phyloP scores from a whole-genome alignment of 345 rosid species.

The Camelina hispida region DNA sequence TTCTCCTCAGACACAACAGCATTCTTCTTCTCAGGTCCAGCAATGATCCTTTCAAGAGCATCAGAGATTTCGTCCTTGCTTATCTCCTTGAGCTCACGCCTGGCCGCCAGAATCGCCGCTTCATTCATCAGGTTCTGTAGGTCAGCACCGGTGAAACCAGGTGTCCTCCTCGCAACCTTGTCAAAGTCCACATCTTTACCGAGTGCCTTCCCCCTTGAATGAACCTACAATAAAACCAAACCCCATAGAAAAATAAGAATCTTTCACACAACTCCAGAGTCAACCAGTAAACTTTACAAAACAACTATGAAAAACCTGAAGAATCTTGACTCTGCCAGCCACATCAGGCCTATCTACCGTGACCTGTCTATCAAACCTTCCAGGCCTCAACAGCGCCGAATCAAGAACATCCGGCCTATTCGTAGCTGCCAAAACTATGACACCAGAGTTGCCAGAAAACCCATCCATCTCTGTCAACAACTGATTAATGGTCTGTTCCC shows the following conservation, averaged over 20 bases:
- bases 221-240: conserved; percentile 60
- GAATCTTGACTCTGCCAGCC: conserved; percentile 89
- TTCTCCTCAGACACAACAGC: conserved; percentile 95
- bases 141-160: conserved; percentile 96
- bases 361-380: conserved; percentile 91
- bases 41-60: conserved; percentile 97
- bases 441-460: conserved; percentile 84
- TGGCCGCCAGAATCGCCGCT: conserved; percentile 96
- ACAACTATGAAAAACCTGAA: conserved; percentile 61
- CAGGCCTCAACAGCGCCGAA: conserved; percentile 81
- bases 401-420: conserved; percentile 90
- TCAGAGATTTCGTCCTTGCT: conserved; percentile 97
- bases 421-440: conserved; percentile 90
- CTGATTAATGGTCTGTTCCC: conserved; percentile 90
- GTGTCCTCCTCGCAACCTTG: conserved; percentile 92
- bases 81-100: conserved; percentile 96
- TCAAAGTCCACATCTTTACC: conserved; percentile 97
- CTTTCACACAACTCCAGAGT: background rate
- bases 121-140: conserved; percentile 97
- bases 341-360: conserved; percentile 92
- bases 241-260: conserved; percentile 17
- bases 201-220: conserved; percentile 95
- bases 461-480: conserved; percentile 95
- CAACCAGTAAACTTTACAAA: background rate
- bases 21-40: conserved; percentile 98